Evolutionary conservation across 2,329 filamentous ascomycete genomes (phyloP).

Genomic region (Penicillium palitans): DNA sequence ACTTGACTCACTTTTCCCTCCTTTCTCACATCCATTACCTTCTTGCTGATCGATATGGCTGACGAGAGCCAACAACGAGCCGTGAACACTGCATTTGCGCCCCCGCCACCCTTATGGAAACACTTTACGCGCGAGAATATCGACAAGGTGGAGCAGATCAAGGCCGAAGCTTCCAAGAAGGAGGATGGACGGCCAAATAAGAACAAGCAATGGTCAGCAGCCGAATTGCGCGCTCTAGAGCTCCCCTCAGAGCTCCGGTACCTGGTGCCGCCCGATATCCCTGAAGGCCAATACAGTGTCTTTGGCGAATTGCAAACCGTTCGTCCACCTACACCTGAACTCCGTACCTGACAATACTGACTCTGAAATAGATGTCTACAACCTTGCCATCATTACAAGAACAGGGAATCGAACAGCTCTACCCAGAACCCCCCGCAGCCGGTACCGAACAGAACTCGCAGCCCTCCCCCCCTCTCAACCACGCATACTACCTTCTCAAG

Average conservation of each 20-base stretch:
- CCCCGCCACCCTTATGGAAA: conserved; percentile 86
- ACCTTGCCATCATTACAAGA: conserved; percentile 67
- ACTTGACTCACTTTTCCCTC: not conserved
- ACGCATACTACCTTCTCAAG: conserved; percentile 65
- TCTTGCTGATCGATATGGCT: conserved; percentile 53
- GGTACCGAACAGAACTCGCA: conserved; percentile 54
- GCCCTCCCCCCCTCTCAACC: conserved; percentile 48
- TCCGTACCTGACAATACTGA: conserved; percentile 8
- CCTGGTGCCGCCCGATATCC: conserved; percentile 78
- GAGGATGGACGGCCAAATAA: conserved; percentile 29
- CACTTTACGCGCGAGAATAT: conserved; percentile 79
- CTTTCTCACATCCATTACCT: not conserved
- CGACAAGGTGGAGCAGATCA: conserved; percentile 56
- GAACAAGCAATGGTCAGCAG: conserved; percentile 37
- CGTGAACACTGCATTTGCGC: conserved; percentile 70
- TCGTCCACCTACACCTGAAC: conserved; percentile 20
- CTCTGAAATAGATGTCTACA: conserved; percentile 50
- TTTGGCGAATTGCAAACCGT: conserved; percentile 70
- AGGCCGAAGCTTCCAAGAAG: conserved; percentile 39
- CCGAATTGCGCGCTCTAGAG: conserved; percentile 41
- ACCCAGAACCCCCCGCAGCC: conserved; percentile 49
- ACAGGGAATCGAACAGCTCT: conserved; percentile 70
- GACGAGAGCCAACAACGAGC: conserved; percentile 52
- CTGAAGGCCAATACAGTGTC: conserved; percentile 68
- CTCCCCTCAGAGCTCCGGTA: conserved; percentile 71